Conservation (phyloP, 2,329 filamentous ascomycete species). For the Blastomyces silverae region DNA sequence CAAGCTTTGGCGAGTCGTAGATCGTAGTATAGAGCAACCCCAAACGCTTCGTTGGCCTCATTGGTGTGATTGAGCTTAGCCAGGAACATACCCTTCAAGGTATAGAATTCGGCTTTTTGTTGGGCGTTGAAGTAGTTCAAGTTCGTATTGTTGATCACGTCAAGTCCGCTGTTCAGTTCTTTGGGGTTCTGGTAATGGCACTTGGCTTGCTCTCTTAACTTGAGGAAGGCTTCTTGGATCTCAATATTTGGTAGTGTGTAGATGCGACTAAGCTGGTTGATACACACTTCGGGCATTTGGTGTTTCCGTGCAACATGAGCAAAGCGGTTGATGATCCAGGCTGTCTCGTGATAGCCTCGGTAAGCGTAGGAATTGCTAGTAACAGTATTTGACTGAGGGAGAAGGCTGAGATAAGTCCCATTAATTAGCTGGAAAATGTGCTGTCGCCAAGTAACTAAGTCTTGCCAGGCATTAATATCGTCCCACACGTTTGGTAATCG, state of each 20-base stretch:
- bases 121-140: slow-evolving; percentile 94
- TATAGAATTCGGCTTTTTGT: slow-evolving; percentile 99
- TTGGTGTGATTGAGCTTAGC: slow-evolving; percentile 86
- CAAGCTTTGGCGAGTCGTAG: slow-evolving; percentile 93
- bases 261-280: slow-evolving; percentile 92
- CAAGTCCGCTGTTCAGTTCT: slow-evolving; percentile 83
- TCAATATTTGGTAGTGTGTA: slow-evolving; percentile 99
- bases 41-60: slow-evolving; percentile 89
- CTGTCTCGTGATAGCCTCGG: slow-evolving; percentile 94
- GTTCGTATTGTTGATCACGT: slow-evolving; percentile 99
- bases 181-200: slow-evolving; percentile 96
- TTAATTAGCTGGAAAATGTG: slow-evolving; percentile 99
- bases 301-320: slow-evolving; percentile 97
- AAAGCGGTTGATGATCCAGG: slow-evolving; percentile 99
- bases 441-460: slow-evolving; percentile 98
- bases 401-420: slow-evolving; percentile 75
- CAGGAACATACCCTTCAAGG: slow-evolving; percentile 97
- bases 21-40: slow-evolving; percentile 91
- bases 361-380: slow-evolving; percentile 93
- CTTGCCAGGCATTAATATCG: slow-evolving; percentile 98
- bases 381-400: slow-evolving; percentile 75
- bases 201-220: slow-evolving; percentile 95
- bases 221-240: slow-evolving; percentile 98
- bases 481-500: slow-evolving; percentile 97
- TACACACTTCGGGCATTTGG: slow-evolving; percentile 92